Base-by-base conservation (phyloP, 2,329 filamentous ascomycete genomes). In the Dactylellina leptospora region DNA sequence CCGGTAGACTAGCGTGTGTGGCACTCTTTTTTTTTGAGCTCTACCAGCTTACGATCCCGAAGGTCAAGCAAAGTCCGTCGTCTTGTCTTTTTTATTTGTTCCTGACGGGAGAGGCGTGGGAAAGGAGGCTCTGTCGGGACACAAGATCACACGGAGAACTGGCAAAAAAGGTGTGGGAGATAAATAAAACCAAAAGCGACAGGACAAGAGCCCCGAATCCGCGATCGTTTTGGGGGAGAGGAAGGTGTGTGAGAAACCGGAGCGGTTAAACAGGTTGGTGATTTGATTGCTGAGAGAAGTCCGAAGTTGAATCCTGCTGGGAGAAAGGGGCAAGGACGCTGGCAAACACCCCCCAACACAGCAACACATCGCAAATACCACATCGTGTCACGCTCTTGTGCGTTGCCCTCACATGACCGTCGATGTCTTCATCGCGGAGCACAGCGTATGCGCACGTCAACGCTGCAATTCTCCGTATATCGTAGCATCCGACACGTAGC, bases 201-300 rank as follows among this genome's bases (percentile, higher is more conserved):
- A 58, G 53, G 64, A 56, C 61, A 48, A 51, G 42, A 45, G 56
- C 30, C 40, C 50, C 56, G 56, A 70, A 70, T 62, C 55, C 63
- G 33, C 63, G 40, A 48, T 54, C 40, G 64, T 60, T 61, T 61
- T 48, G 45, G 63, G 45, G 50, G 48, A 47, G 36, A 68, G 64
- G 64, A 70, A 70, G 64, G 64, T 62, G 64, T 60, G 62, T 69
- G 55, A 69, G 63, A 69, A 69, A 42, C 55, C 55, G 55, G 54
- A 48, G 50, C 64, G 64, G 64, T 70, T 62, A 70, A 70, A 70
- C 63, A 69, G 33, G 63, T 61, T 61, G 63, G 56, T 47, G 64
- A 70, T 70, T n/a, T n/a, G n/a, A n/a, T n/a, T n/a, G n/a, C n/a
- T n/a, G n/a, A n/a, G n/a, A n/a, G n/a, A n/a, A n/a, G n/a, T n/a